phyloP scores from a whole-genome alignment of 805 yeast species.

The Sungouiozyma ichnusensis region DNA sequence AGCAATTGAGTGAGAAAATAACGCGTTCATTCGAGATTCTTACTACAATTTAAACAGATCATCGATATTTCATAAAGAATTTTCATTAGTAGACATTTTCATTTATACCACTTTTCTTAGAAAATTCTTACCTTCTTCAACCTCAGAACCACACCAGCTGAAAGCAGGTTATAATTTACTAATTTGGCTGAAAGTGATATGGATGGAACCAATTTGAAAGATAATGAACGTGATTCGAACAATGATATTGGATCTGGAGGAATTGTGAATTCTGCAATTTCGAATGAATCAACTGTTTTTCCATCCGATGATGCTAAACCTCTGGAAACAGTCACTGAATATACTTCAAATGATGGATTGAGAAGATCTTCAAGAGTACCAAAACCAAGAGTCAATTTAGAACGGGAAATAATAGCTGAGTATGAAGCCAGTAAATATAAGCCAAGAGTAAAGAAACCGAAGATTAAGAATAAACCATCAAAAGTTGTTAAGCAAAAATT shows the following conservation, averaged over 20 bases:
- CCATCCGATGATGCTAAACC: constrained; percentile 3
- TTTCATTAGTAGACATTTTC: too few relatives aligned
- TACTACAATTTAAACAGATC: background rate
- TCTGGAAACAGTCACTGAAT: constrained; percentile 5
- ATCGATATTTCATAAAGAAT: constrained; percentile 1
- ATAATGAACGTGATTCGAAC: background rate
- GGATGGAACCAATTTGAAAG: background rate
- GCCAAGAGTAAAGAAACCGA: background rate
- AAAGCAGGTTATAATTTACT: too few relatives aligned
- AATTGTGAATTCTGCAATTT: background rate
- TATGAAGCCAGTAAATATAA: background rate
- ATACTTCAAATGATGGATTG: constrained; percentile 4
- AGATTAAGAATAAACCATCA: background rate
- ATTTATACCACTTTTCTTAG: too few relatives aligned
- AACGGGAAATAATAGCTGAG: constrained; percentile 12
- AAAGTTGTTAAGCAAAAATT: background rate
- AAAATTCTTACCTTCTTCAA: too few relatives aligned
- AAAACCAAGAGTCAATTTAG: constrained; percentile 13
- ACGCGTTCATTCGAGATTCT: too few relatives aligned
- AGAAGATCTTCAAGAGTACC: constrained; percentile 21
- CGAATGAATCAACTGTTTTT: background rate
- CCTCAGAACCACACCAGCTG: too few relatives aligned
- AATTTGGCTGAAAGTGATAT: too few relatives aligned
- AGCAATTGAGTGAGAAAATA: too few relatives aligned
- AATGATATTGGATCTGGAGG: too few relatives aligned